Evolutionary conservation across 2,329 filamentous ascomycete species (phyloP), one percentile per base, ranked within the genome.

Genomic region (Xylaria sp.): DNA sequence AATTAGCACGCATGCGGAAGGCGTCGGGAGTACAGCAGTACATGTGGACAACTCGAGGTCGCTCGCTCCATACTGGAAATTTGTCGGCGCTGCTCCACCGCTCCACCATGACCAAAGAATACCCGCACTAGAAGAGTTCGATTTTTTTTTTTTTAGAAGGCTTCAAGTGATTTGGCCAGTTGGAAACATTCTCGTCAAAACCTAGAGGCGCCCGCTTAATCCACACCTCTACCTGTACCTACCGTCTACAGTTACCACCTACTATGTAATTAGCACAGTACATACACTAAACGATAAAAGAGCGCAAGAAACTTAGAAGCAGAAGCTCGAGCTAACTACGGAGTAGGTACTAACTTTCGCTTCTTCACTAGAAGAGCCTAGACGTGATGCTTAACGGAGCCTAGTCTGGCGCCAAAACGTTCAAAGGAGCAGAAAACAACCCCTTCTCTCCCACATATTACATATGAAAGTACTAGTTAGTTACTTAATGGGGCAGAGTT

Each of bases 1-100:
- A 14, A 19, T 39, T 14, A 48, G 9, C 17, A 54, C 54, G 45
- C 45, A 57, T 62, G 45, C 34, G 53, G 55, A 48, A 51, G 53
- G 47, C 62, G 47, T 56, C 17, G 19, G 53, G 57, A 36, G 21
- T 53, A 4, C n/a, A n/a, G 53, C 56, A 24, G 21, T 51, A 4
- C 24, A n/a, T 19, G 32, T 27, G 45, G 24, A 55, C 19, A 50
- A 14, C 17, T 8, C 19, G 54, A 27, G 42, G 42, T 47, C n/a
- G 14, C 12, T 42, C 5, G 17, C 24, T 51, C 48, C 48, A 51
- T 19, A 30, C 48, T 21, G 8, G 6, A 51, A 19, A 24, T 51
- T 51, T 51, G 48, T 51, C 48, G 8, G 19, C 48, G 19, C 48
- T 27, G 42, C 6, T 19, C 42, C 42, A 47, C 42, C 4, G 42